These are phyloP conservation scores for Fusarium domesticum DNA, from an alignment of 2,329 filamentous ascomycete genomes.

Conservation along the genomic window DNA sequence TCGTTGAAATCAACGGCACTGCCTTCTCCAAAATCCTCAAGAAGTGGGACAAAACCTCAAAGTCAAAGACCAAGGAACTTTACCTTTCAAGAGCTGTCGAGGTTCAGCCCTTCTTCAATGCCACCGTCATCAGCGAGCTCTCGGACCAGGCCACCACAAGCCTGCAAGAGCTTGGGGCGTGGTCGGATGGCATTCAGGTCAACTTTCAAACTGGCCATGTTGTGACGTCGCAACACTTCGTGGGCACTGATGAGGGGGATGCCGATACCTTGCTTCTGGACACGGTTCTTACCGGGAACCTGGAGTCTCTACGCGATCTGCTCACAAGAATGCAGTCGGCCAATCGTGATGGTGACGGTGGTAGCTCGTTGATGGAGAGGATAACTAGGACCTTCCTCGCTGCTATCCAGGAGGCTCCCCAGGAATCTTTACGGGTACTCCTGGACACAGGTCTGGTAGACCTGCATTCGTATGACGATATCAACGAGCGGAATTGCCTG, in stretches of 20 bases:
- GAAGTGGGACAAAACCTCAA: slow-evolving; percentile 99
- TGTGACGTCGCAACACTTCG: slow-evolving; percentile 62
- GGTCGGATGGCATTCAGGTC: slow-evolving; percentile 94
- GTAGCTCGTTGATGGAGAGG: slow-evolving; percentile 63
- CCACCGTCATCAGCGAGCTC: slow-evolving; percentile 91
- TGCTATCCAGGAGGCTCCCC: slow-evolving; percentile 80
- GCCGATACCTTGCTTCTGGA: slow-evolving; percentile 85
- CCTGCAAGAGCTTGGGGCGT: slow-evolving; percentile 88
- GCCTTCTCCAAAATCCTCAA: slow-evolving; percentile 98
- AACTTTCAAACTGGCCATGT: slow-evolving; percentile 70
- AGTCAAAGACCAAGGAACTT: slow-evolving; percentile 96
- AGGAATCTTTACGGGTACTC: slow-evolving; percentile 71
- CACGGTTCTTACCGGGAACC: slow-evolving; percentile 78
- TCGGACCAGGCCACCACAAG: slow-evolving; percentile 98
- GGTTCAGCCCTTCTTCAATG: slow-evolving; percentile 97
- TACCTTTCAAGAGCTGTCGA: slow-evolving; percentile 95
- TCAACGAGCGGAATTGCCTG: slow-evolving; percentile 94
- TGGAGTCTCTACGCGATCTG: slow-evolving; percentile 74
- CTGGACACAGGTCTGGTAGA: slow-evolving; percentile 81
- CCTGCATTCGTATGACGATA: slow-evolving; percentile 91
- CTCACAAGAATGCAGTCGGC: slow-evolving; percentile 65
- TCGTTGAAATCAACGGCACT: slow-evolving; percentile 96
- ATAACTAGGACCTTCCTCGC: slow-evolving; percentile 88
- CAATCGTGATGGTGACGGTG: slow-evolving; percentile 54
- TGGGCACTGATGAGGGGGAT: slow-evolving; percentile 82